These are phyloP conservation scores for Penicillium angulare DNA, from an alignment of 495 filamentous ascomycete genomes.

Conservation along the genomic window DNA sequence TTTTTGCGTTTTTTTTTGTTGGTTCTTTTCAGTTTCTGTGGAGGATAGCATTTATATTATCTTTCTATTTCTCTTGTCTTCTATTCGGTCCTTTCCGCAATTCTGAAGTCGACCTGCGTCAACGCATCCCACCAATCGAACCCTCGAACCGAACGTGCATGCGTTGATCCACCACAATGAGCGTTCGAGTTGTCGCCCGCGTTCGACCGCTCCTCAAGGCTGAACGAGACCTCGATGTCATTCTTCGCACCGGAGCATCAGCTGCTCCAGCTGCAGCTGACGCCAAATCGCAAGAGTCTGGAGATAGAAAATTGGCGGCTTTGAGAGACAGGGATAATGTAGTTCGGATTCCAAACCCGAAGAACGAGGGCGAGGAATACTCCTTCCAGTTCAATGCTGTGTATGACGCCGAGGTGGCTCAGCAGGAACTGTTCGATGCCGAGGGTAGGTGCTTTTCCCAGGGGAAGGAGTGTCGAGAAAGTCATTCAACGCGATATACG, in stretches of 20 bases:
- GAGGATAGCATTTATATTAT: neutral
- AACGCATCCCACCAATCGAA: neutral
- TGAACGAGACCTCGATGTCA: constrained; percentile 79
- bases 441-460: constrained; percentile 62
- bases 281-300: constrained; percentile 24
- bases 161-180: constrained; percentile 35
- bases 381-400: constrained; percentile 94
- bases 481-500: neutral
- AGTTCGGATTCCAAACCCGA: constrained; percentile 91
- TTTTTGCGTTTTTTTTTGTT: constrained; percentile 8
- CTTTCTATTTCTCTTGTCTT: neutral
- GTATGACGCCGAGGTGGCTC: constrained; percentile 74
- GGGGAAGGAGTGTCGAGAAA: neutral
- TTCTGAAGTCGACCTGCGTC: neutral
- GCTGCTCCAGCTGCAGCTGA: constrained; percentile 18
- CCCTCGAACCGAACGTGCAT: constrained; percentile 14
- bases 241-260: constrained; percentile 61
- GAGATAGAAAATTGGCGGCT: constrained; percentile 37
- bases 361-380: constrained; percentile 87
- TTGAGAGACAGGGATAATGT: constrained; percentile 59
- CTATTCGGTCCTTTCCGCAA: constrained; percentile 7
- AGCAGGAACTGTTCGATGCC: constrained; percentile 81
- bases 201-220: constrained; percentile 82
- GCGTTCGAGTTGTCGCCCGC: constrained; percentile 82
- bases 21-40: constrained; percentile 1